A percentile compares a stretch with the other conserved stretches of the same genome.
phyloP scores from a whole-genome alignment of 176 grass and related monocot species.

The Zea luxurians region DNA sequence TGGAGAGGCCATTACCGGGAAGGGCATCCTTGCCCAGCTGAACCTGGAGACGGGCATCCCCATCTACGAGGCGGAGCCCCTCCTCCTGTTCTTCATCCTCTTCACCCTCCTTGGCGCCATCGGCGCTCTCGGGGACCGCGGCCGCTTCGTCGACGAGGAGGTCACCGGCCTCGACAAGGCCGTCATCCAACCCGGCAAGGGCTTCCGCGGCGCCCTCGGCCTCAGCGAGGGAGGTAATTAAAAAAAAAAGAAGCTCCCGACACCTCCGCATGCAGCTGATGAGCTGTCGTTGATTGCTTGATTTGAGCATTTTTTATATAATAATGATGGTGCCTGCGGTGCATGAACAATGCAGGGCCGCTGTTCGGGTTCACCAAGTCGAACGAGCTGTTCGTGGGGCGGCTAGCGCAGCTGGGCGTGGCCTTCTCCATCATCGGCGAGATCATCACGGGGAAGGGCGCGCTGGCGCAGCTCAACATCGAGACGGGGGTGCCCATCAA shows the following conservation, averaged over 20 bases:
- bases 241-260: background rate
- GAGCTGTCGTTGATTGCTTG: background rate
- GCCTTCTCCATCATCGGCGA: conserved; percentile 78
- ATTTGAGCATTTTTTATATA: background rate
- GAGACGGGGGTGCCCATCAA: conserved; percentile 66
- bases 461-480: conserved; percentile 72
- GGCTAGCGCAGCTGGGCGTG: conserved; percentile 64
- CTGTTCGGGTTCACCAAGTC: conserved; percentile 70
- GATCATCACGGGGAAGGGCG: conserved; percentile 68
- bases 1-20: conserved; percentile 97
- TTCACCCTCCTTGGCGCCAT: conserved; percentile 99
- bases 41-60: conserved; percentile 98
- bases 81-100: conserved; percentile 99
- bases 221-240: conserved; percentile 74
- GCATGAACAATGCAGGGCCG: conserved; percentile 28
- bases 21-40: conserved; percentile 88
- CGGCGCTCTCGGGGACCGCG: conserved; percentile 92
- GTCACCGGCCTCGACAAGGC: conserved; percentile 75
- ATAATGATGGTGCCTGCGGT: background rate
- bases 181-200: conserved; percentile 87
- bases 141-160: conserved; percentile 69
- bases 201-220: conserved; percentile 69
- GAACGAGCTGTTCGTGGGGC: conserved; percentile 68
- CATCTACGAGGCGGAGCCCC: conserved; percentile 98
- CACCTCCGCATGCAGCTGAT: background rate